phyloP scores from a whole-genome alignment of 345 rosid genomes.

The Citropsis articulata region DNA sequence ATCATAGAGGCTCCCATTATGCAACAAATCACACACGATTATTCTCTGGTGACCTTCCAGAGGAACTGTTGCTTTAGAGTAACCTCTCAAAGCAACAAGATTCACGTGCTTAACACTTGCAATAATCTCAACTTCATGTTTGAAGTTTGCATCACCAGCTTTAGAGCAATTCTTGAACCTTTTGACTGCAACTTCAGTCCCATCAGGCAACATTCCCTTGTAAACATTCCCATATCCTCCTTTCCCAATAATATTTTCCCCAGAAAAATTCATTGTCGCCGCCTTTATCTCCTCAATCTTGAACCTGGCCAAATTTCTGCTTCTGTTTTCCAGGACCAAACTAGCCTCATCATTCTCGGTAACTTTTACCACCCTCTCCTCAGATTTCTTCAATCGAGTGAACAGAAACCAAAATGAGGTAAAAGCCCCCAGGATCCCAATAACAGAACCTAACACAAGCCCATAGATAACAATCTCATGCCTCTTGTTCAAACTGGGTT shows the following conservation, averaged over 20 bases:
- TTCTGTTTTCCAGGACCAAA: slow-evolving; percentile 14
- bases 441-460: slow-evolving; percentile 24
- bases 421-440: slow-evolving; percentile 24
- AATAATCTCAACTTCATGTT: slow-evolving; percentile 42
- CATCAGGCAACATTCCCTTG: slow-evolving; percentile 31
- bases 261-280: slow-evolving; percentile 35
- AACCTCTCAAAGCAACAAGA: slow-evolving; percentile 44
- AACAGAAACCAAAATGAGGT: slow-evolving; percentile 20
- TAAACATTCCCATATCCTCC: slow-evolving; percentile 42
- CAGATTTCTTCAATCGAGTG: slow-evolving; percentile 1
- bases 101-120: slow-evolving; percentile 46
- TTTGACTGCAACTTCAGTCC: slow-evolving; percentile 40
- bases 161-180: slow-evolving; percentile 41
- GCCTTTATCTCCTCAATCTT: slow-evolving; percentile 22
- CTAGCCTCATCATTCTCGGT: neutral
- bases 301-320: slow-evolving; percentile 26
- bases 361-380: neutral
- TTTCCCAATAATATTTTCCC: slow-evolving; percentile 29
- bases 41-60: slow-evolving; percentile 37
- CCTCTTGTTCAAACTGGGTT: neutral
- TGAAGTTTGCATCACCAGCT: slow-evolving; percentile 31
- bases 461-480: slow-evolving; percentile 16
- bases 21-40: slow-evolving; percentile 37
- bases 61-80: slow-evolving; percentile 31
- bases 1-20: slow-evolving; percentile 39